Evolutionary conservation across 2,329 filamentous ascomycete genomes (phyloP).

Genomic region (Arthrobotrys sphaeroides): DNA sequence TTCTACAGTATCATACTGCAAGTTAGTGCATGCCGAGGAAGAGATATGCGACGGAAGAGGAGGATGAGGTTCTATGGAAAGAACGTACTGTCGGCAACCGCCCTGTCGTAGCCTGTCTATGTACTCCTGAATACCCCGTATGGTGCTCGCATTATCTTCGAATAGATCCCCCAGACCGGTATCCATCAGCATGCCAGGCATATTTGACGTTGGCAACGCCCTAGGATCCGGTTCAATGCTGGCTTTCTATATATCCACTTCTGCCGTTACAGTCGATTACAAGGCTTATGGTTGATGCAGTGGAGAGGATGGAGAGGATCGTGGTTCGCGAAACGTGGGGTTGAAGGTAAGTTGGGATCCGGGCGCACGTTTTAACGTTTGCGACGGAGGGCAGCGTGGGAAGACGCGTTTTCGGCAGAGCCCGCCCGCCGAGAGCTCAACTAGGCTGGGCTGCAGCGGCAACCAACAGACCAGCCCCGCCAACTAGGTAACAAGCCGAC

Average conservation of each 20-base stretch:
- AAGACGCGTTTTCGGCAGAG: conserved; percentile 4
- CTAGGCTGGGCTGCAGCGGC: not conserved
- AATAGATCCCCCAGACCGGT: conserved; percentile 48
- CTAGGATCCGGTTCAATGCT: not conserved
- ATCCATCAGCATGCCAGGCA: conserved; percentile 50
- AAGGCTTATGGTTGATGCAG: not conserved
- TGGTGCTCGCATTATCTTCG: conserved; percentile 48
- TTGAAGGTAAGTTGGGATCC: not conserved
- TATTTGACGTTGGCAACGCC: not conserved
- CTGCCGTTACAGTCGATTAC: not conserved
- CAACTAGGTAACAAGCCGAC: too few species aligned
- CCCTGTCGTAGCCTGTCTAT: conserved; percentile 56
- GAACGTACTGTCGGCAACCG: conserved; percentile 57
- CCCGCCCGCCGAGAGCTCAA: not conserved
- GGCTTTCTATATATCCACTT: not conserved
- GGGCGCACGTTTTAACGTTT: conserved; percentile 19
- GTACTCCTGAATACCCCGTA: conserved; percentile 55
- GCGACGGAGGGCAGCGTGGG: not conserved
- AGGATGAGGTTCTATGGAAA: too few species aligned
- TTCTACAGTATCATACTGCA: conserved; percentile 65
- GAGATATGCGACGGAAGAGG: too few species aligned
- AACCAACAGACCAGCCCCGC: not conserved
- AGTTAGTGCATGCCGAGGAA: not conserved
- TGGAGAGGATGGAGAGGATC: not conserved
- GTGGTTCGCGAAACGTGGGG: not conserved